phyloP scores from a whole-genome alignment of 2,329 filamentous ascomycete species.

The Cladosporium sp. region DNA sequence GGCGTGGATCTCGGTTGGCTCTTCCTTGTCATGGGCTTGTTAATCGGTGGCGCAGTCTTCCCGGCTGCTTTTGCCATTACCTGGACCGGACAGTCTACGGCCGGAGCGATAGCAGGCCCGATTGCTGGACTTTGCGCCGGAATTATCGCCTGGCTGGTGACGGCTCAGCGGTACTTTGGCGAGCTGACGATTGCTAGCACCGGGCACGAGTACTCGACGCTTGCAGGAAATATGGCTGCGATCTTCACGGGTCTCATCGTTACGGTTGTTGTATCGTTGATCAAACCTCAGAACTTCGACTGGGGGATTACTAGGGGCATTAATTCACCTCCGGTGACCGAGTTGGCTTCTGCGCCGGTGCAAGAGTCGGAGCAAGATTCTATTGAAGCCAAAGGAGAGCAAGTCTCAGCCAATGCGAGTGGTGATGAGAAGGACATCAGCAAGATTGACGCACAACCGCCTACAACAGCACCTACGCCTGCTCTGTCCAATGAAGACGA shows the following conservation, averaged over 20 bases:
- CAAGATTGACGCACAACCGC: neutral
- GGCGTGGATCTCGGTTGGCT: constrained; percentile 47
- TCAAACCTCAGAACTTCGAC: constrained; percentile 44
- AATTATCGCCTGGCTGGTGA: constrained; percentile 49
- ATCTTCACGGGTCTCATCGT: constrained; percentile 46
- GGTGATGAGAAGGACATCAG: neutral
- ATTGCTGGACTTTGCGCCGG: constrained; percentile 50
- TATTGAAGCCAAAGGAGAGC: constrained; percentile 22
- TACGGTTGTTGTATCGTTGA: constrained; percentile 39
- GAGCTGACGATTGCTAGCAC: constrained; percentile 44
- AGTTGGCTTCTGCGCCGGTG: neutral
- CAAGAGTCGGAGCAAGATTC: constrained; percentile 5
- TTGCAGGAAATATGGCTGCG: constrained; percentile 47
- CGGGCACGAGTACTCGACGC: constrained; percentile 42
- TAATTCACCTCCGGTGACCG: constrained; percentile 32
- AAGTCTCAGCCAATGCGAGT: neutral
- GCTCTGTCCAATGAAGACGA: constrained; percentile 8
- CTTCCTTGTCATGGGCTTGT: constrained; percentile 43
- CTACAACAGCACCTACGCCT: neutral
- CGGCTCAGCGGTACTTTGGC: constrained; percentile 40
- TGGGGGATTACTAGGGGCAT: constrained; percentile 44
- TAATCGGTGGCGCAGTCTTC: constrained; percentile 48
- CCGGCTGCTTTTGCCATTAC: constrained; percentile 49
- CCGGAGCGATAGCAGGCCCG: constrained; percentile 50
- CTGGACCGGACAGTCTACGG: constrained; percentile 50